Conservation (phyloP, 148 eudicot species). For the Dianthus caryophyllus region DNA sequence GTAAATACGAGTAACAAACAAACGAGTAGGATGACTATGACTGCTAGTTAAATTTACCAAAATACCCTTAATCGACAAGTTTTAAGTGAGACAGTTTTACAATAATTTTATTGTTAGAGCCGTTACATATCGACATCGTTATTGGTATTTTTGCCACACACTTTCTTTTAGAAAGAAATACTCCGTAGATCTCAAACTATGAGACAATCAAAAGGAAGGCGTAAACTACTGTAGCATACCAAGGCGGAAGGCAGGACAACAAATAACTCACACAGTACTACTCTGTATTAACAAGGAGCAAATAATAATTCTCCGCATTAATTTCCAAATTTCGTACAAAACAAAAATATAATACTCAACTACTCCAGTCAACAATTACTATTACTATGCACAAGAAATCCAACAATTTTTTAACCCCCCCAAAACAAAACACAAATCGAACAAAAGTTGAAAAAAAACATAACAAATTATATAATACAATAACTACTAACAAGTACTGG, state of each 20-base stretch:
- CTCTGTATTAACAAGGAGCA: not conserved
- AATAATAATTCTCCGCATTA: not conserved
- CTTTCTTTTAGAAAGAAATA: too few species aligned
- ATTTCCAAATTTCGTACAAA: not conserved
- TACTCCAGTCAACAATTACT: not conserved
- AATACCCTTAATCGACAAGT: too few species aligned
- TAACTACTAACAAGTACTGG: too few species aligned
- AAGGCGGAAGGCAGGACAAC: not conserved
- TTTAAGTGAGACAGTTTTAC: too few species aligned
- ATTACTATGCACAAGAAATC: not conserved
- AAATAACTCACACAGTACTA: not conserved
- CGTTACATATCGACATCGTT: too few species aligned
- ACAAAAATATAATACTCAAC: not conserved
- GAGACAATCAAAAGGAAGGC: too few species aligned
- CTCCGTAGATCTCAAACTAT: too few species aligned
- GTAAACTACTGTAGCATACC: not conserved
- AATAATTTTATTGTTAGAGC: too few species aligned
- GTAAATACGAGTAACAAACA: too few species aligned
- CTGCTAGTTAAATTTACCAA: too few species aligned
- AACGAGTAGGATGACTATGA: too few species aligned
- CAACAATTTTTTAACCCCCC: not conserved
- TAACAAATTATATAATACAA: not conserved
- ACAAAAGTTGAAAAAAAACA: not conserved
- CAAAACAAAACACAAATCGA: not conserved
- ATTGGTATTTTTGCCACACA: too few species aligned